Base-by-base conservation (phyloP, 495 filamentous ascomycete species). In the Talaromyces trachyspermus region DNA sequence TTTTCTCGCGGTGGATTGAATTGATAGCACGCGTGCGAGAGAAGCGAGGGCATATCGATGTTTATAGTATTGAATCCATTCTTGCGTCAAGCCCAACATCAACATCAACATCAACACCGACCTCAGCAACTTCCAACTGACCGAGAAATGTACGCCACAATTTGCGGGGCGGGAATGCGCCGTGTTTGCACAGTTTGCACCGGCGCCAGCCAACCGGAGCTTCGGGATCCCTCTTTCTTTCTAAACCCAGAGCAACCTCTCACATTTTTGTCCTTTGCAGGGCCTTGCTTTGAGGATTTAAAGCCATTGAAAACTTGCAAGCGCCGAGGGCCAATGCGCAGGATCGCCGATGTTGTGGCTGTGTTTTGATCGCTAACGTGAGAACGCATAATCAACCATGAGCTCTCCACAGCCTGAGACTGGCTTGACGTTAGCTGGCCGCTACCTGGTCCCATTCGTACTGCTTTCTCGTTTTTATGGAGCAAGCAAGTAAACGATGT, bases 381-480 rank as follows among this genome's bases (percentile, higher is more conserved):
- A 26, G 12, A 42, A 42, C 39, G 23, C 14, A 26, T 22, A 38
- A 38, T 20, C 7, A 11, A 29, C 48, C 54, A 73, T 73, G 70
- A 65, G 51, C 50, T 52, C 59, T 19, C 50, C 58, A 22, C 52
- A 56, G 49, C 43, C 56, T 11, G 59, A 65, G 44, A 70, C 68
- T 18, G 53, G 61, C 42, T 54, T 70, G 47, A 65, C 62, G 40
- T 61, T 65, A 33, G 60, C 67, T 29, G 67, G 67, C 45, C 67
- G 70, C 39, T 70, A 69, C 49, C 54, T 59, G 4, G 57, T 74
- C 18, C 69, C 69, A 10, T 73, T 73, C 48, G 58, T 57, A 6
- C 49, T 73, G 24, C 42, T 71, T 42, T 61, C 65, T 15, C 8
- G 65, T 20, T 4, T 40, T 22, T 49, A 6, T 73, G 69, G 69